Base-by-base conservation (phyloP, 371 early-diverging fungal species). In the Nosema muscidifuracis region DNA sequence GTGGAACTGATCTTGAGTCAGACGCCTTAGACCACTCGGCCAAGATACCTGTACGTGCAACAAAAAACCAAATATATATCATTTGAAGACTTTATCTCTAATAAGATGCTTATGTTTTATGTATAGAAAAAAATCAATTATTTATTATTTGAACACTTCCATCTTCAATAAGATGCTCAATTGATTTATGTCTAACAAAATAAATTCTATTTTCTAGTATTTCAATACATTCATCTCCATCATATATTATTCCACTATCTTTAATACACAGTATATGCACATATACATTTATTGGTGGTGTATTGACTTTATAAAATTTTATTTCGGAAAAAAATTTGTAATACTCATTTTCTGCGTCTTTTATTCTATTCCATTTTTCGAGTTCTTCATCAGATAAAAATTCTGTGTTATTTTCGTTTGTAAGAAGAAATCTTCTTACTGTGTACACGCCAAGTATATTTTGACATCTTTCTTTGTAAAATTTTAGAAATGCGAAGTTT, bases 21-120 rank as follows among this genome's bases (percentile, higher is more conserved):
- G 56, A 61, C 78, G 78, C 75, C 78, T 78, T 78, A 73, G 78
- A 75, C 78, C 78, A 40, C 78, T 78, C 78, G 78, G 75, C 78
- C 78, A 78, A 71, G 78, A 71, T 78, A 66, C 72, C 75, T 66
- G 42, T 47, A 26, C 12, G 3, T 36, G 36, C 3, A 7, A 36
- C 7, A 36, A 7, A 36, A 7, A 36, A 12, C 7, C 12, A 36
- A 7, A 7, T 36, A 7, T 3, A 36, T 36, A 36, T 7, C 36
- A 36, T 3, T 36, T n/a, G n/a, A n/a, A n/a, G n/a, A n/a, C n/a
- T n/a, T n/a, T n/a, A n/a, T n/a, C n/a, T n/a, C n/a, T n/a, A n/a
- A n/a, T n/a, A n/a, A n/a, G n/a, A n/a, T n/a, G n/a, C n/a, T n/a
- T n/a, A n/a, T n/a, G n/a, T n/a, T n/a, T n/a, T n/a, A n/a, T n/a